Percentiles rank a stretch among this genome's conserved stretches.
Evolutionary conservation across 805 yeast species (phyloP).

Genomic region (Wickerhamomyces subpelliculosus): DNA sequence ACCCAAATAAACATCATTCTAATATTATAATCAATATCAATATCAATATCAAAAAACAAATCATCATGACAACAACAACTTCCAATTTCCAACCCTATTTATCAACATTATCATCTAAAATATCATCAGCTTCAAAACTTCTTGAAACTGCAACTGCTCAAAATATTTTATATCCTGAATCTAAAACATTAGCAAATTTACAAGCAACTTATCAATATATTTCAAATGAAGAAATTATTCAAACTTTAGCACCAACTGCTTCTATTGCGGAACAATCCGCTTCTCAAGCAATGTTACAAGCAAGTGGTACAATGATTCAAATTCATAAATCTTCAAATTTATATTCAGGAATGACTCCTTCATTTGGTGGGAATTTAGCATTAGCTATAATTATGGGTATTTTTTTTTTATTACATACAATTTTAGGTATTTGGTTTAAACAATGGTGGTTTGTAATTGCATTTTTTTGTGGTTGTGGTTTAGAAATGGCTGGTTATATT

Average conservation of each 20-base stretch:
- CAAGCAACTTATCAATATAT: slow-evolving; percentile 1
- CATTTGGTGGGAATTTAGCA: slow-evolving; percentile 49
- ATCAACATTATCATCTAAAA: background rate
- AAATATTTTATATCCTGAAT: background rate
- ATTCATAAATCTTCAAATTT: slow-evolving; percentile 6
- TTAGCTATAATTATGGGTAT: slow-evolving; percentile 50
- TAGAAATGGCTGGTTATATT: slow-evolving; percentile 65
- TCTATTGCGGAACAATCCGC: slow-evolving; percentile 7
- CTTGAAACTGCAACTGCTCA: background rate
- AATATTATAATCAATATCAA: too few relatives aligned
- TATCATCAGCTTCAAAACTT: background rate
- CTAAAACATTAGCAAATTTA: background rate
- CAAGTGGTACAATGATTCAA: slow-evolving; percentile 3
- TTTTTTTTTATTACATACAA: slow-evolving; percentile 34
- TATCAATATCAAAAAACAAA: too few relatives aligned
- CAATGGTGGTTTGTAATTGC: slow-evolving; percentile 65
- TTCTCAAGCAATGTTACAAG: slow-evolving; percentile 2
- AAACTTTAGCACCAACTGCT: slow-evolving; percentile 7
- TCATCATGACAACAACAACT: background rate
- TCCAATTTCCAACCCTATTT: background rate
- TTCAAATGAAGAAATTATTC: slow-evolving; percentile 11
- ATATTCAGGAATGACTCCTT: slow-evolving; percentile 40
- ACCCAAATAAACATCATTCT: too few relatives aligned
- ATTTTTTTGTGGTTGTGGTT: slow-evolving; percentile 44
- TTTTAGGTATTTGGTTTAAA: slow-evolving; percentile 35